A percentile compares a stretch with the other conserved stretches of the same genome.
phyloP scores from a whole-genome alignment of 2,329 filamentous ascomycete genomes.

The Xylariomycetidae sp. region DNA sequence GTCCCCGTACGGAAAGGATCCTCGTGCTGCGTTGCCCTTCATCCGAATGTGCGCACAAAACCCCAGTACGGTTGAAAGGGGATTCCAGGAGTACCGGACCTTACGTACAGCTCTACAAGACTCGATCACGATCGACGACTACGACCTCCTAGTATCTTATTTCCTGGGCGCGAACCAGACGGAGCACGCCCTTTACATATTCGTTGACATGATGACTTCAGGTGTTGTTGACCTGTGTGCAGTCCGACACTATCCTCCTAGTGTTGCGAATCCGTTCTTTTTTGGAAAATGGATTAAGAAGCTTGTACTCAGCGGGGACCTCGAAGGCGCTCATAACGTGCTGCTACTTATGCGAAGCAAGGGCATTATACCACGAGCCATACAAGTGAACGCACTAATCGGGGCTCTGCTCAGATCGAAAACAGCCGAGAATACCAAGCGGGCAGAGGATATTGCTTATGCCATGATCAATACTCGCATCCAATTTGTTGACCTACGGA shows the following conservation, averaged over 20 bases:
- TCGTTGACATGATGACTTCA: constrained; percentile 83
- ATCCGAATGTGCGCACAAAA: constrained; percentile 59
- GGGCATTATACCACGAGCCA: constrained; percentile 61
- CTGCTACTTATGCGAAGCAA: constrained; percentile 68
- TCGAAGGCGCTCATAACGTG: constrained; percentile 66
- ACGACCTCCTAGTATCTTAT: constrained; percentile 65
- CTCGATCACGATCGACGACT: constrained; percentile 64
- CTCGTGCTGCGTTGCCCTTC: constrained; percentile 59
- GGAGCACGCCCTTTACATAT: constrained; percentile 66
- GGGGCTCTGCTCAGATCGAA: constrained; percentile 68
- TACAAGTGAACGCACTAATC: constrained; percentile 77
- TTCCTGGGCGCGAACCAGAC: constrained; percentile 62
- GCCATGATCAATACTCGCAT: constrained; percentile 68
- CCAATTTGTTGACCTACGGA: constrained; percentile 50
- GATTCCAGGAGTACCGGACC: constrained; percentile 62
- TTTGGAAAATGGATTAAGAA: constrained; percentile 85
- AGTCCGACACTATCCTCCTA: constrained; percentile 36
- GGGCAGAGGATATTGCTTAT: constrained; percentile 67
- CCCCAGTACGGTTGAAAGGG: constrained; percentile 43
- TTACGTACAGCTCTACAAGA: constrained; percentile 56
- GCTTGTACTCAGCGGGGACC: constrained; percentile 65
- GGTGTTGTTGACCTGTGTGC: constrained; percentile 44
- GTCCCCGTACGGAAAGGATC: constrained; percentile 37
- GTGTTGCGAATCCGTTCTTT: constrained; percentile 68
- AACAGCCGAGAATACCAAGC: constrained; percentile 44